Evolutionary conservation across 768 basidiomycete genomes (phyloP), one percentile per base, ranked within the genome.

Genomic region (Tricholoma saponaceum): DNA sequence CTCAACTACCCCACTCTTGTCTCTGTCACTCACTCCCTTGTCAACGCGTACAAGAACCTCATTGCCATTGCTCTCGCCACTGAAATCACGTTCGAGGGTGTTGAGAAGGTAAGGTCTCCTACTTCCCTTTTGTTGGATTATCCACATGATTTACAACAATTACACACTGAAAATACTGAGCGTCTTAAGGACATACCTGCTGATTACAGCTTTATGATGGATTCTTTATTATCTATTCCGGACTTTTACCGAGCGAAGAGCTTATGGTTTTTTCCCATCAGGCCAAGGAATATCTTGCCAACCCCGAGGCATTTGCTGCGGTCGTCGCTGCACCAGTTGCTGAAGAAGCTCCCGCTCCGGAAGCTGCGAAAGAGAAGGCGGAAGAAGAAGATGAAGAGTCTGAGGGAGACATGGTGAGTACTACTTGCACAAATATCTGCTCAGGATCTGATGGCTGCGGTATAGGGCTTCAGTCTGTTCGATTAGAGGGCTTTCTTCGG

Each of bases 11-110:
- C 97, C 49, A 99, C 97, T 54, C 76, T 98, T 64, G 95, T 89
- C 62, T 98, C 96, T 43, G 87, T 98, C 64, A 76, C 83, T 46
- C 97, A 99, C 83, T 90, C 93, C 28, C 85, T 99, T 59, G 93
- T 98, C 83, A 98, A 98, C 80, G 85, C 95, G 44, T 98, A 98
- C 90, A 99, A 99, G 87, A 99, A 98, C 82, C 76, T 98, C 62
- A 76, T 99, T 62, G 90, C 93, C 37, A 74, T 98, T 64, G 87
- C 93, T 43, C 76, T 98, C 57, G 86, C 81, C 47, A 98, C 97
- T 59, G 95, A 98, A 47, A 95, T 95, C 85, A 84, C 87, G 54
- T 98, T 98, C 74, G 92, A 95, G 69, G 95, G 87, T 59, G 83
- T 90, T 57, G 92, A 92, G 71, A 92, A 97, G 90, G 94, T 93